phyloP scores from a whole-genome alignment of 2,329 filamentous ascomycete species.

The Sordariomycetes sp. region DNA sequence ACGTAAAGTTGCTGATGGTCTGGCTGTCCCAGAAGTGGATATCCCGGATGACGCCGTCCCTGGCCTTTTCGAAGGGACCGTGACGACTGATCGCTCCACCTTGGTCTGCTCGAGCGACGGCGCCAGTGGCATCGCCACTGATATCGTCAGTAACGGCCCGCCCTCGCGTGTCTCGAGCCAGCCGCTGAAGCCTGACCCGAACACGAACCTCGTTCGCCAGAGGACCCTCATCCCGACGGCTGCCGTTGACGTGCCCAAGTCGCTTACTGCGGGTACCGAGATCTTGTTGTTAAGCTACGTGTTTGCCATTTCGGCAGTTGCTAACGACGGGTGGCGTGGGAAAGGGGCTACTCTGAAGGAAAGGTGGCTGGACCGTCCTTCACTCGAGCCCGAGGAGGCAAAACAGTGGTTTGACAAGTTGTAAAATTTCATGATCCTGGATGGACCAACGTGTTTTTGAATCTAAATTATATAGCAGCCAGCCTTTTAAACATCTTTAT shows the following conservation, averaged over 20 bases:
- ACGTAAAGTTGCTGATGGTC: neutral
- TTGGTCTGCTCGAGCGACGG: neutral
- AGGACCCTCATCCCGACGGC: slow-evolving; percentile 11
- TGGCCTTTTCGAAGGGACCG: neutral
- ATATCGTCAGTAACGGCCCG: neutral
- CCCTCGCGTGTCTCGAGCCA: neutral
- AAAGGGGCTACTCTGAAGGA: neutral
- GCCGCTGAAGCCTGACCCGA: slow-evolving; percentile 12
- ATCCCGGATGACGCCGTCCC: neutral
- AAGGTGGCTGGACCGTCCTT: neutral
- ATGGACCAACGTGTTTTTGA: too few relatives aligned
- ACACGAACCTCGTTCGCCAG: slow-evolving; percentile 12
- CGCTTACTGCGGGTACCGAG: neutral
- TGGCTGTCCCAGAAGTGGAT: neutral
- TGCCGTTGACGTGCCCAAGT: neutral
- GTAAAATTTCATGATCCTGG: too few relatives aligned
- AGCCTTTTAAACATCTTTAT: too few relatives aligned
- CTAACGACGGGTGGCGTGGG: neutral
- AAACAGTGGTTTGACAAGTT: too few relatives aligned
- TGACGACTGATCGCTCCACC: neutral
- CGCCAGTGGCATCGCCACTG: neutral
- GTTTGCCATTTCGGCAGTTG: neutral
- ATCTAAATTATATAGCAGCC: too few relatives aligned
- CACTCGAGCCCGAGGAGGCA: neutral
- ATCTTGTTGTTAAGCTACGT: neutral